A percentile compares a stretch with the other conserved stretches of the same genome.
phyloP scores from a whole-genome alignment of 1,284 basidiomycete genomes.

The Moesziomyces antarcticus region DNA sequence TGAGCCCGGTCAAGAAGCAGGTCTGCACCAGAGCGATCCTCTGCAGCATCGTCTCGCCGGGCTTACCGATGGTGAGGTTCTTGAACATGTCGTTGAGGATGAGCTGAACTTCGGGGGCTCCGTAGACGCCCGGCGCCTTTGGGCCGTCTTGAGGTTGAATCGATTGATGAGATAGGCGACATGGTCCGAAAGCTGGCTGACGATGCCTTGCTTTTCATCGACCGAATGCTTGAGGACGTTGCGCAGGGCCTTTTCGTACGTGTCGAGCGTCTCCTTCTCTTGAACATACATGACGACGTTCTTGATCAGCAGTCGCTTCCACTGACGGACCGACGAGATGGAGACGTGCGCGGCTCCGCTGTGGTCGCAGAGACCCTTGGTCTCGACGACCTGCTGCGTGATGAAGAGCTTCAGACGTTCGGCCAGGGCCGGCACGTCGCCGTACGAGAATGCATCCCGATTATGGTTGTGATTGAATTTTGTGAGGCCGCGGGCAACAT shows the following conservation, averaged over 20 bases:
- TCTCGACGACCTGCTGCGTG: neutral
- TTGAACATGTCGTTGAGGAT: constrained; percentile 11
- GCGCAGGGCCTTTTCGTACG: neutral
- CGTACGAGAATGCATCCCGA: constrained; percentile 2
- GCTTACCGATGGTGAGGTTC: neutral
- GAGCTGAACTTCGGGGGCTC: constrained; percentile 4
- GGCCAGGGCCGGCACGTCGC: constrained; percentile 6
- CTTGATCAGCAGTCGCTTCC: constrained; percentile 2
- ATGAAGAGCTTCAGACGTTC: constrained; percentile 7
- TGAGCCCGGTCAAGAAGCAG: constrained; percentile 7
- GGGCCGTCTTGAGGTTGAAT: neutral
- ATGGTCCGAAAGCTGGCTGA: constrained; percentile 4
- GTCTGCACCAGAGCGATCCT: constrained; percentile 8
- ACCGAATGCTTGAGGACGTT: neutral
- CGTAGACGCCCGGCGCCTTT: constrained; percentile 2
- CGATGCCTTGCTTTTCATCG: constrained; percentile 3
- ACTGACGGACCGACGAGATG: neutral
- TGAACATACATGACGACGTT: neutral
- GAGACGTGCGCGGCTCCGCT: neutral
- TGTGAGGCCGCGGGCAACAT: neutral
- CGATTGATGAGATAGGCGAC: neutral
- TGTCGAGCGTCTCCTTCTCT: constrained; percentile 1
- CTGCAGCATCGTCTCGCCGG: constrained; percentile 3
- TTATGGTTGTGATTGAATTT: neutral
- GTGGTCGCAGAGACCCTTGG: neutral